Evolutionary conservation across 495 filamentous ascomycete species (phyloP), one percentile per base, ranked within the genome.

Genomic region (Chlorociboria aeruginascens): DNA sequence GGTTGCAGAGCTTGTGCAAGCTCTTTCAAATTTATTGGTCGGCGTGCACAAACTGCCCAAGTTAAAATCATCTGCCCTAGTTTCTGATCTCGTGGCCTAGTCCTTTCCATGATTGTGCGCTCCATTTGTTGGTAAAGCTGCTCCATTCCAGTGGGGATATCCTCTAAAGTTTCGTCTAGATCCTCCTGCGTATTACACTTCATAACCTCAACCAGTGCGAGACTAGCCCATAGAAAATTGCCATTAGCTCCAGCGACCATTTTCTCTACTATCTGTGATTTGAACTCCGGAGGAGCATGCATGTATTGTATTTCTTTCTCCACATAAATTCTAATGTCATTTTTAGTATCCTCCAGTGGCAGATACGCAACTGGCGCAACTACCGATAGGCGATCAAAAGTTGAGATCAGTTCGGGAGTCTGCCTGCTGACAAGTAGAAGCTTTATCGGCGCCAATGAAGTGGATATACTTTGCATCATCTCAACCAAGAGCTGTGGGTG

Each of bases 181-280:
- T 38, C 39, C 12, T 44, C 29, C 1, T 46, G 8, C 3, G n/a
- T 25, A 20, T 51, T 46, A 2, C 16, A 16, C 2, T 46, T 40
- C 11, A 17, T 30, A 6, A 57, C 28, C 34, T 51, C 45, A 7
- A 54, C 8, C 2, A 60, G 7, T 10, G 53, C 54, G 1, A 57
- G 43, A 10, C 7, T 14, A 1, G 44, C 47, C 57, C 57, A 60
- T 7, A 60, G 31, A 35, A 60, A 60, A 36, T 16, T 48, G 0
- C 51, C 53, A 0, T 28, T 13, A 7, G 50, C 40, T 31, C 52
- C 54, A 7, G 16, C 12, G 11, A 60, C 12, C n/a, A 57, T 52
- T 29, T 34, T 52, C 1, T 53, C 42, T 12, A 47, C 37, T 6
- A 11, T 46, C 43, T 29, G 14, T 17, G 8, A 12, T 12, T 6